Base-by-base conservation (phyloP, 2,329 filamentous ascomycete genomes). In the Penicillium palitans region DNA sequence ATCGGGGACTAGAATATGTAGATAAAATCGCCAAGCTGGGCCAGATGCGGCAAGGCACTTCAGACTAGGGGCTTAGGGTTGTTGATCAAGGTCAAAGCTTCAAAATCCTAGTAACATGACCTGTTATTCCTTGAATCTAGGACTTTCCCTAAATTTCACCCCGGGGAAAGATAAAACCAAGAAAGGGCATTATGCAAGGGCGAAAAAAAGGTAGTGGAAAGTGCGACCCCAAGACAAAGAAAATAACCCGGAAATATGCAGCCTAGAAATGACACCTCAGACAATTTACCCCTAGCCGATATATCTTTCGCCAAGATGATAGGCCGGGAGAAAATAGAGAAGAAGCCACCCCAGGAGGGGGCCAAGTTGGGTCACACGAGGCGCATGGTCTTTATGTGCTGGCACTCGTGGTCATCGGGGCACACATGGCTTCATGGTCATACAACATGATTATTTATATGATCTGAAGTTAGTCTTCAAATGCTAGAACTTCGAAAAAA, bases 31-130 rank as follows among this genome's bases (percentile, higher is more conserved):
- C 39, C 33, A 31, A 51, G 41, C 6, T 39, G 24, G 31, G 33
- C 58, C 54, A 33, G 21, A 48, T 33, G 25, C 37, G 39, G 47
- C 25, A 55, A 58, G 58, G 47, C 24, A 58, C 29, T 31, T 41
- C 27, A 29, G 13, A 51, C 24, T 44, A 9, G 47, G 49, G 19
- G 27, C 24, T 15, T 27, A 25, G 21, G 21, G 13, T 15, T 7
- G 27, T 47, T 42, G 25, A 55, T 57, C 49, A 27, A 39, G 27
- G 42, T 41, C 49, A 35, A 53, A 52, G n/a, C 41, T 52, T 39
- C 2, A 4, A 19, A n/a, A 47, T 17, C 9, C 12, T 19, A 39
- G 29, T 29, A 17, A 44, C 13, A 40, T 13, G 52, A 54, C 8
- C 12, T 33, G 12, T 0, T 33, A 12, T 33, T 6, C n/a, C 9